Percentiles rank a stretch among this genome's conserved stretches.
Evolutionary conservation across 2,329 filamentous ascomycete genomes (phyloP).

Genomic region (Fusarium sp.): DNA sequence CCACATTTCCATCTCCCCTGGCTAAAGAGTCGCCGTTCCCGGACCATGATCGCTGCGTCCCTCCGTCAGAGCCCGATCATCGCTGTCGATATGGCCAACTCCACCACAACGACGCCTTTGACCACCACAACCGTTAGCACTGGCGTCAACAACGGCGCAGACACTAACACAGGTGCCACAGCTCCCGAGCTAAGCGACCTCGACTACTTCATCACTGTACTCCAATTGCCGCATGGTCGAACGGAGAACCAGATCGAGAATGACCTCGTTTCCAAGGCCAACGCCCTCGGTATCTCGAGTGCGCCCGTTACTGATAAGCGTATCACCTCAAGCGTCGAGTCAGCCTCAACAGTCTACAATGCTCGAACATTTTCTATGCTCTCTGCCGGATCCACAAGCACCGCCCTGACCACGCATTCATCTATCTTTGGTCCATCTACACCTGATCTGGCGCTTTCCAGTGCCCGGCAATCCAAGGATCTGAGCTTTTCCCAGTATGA

Average conservation of each 20-base stretch:
- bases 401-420: slow-evolving; percentile 54
- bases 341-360: slow-evolving; percentile 53
- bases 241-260: slow-evolving; percentile 54
- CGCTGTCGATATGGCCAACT: slow-evolving; percentile 32
- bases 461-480: slow-evolving; percentile 46
- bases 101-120: slow-evolving; percentile 24
- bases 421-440: slow-evolving; percentile 48
- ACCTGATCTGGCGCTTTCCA: slow-evolving; percentile 38
- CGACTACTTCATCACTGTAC: slow-evolving; percentile 52
- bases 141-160: slow-evolving; percentile 20
- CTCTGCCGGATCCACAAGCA: slow-evolving; percentile 53
- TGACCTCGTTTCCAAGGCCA: slow-evolving; percentile 48
- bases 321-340: slow-evolving; percentile 53
- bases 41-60: slow-evolving; percentile 29
- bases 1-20: slow-evolving; percentile 12
- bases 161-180: slow-evolving; percentile 23
- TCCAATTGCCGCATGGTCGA: slow-evolving; percentile 45
- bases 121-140: slow-evolving; percentile 25
- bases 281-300: slow-evolving; percentile 48
- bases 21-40: slow-evolving; percentile 12
- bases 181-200: slow-evolving; percentile 53
- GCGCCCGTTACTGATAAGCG: slow-evolving; percentile 45
- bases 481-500: slow-evolving; percentile 63
- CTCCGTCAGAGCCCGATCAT: slow-evolving; percentile 30
- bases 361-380: slow-evolving; percentile 56